Evolutionary conservation across 352 stramenopile species (phyloP).

Genomic region (Phytophthora vignae): DNA sequence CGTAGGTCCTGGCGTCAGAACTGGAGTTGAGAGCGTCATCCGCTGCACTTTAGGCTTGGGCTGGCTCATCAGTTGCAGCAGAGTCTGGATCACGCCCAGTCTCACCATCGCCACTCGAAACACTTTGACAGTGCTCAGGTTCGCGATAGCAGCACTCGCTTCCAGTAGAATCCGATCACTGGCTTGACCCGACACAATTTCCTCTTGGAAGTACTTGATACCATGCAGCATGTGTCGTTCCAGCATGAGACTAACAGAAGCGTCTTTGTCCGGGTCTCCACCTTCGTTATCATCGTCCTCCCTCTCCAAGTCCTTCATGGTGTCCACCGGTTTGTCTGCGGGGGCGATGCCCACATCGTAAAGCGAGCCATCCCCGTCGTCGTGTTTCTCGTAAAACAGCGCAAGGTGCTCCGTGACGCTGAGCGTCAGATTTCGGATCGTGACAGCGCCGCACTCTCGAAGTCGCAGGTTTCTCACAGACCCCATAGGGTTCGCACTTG

Average conservation of each 20-base stretch:
- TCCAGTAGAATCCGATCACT: constrained; percentile 63
- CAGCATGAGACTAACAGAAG: constrained; percentile 43
- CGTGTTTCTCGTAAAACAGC: constrained; percentile 53
- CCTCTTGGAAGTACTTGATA: constrained; percentile 63
- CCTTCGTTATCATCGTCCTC: constrained; percentile 16
- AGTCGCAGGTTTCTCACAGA: constrained; percentile 40
- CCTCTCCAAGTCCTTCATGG: constrained; percentile 13
- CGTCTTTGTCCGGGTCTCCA: not conserved
- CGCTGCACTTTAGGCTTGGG: constrained; percentile 17
- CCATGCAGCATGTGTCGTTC: constrained; percentile 71
- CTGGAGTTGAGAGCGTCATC: constrained; percentile 8
- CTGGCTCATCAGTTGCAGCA: constrained; percentile 50
- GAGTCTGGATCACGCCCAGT: constrained; percentile 56
- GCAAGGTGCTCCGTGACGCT: constrained; percentile 64
- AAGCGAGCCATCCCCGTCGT: constrained; percentile 20
- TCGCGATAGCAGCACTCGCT: constrained; percentile 67
- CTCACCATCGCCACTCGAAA: constrained; percentile 71
- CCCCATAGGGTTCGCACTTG: constrained; percentile 4
- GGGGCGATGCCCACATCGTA: constrained; percentile 4
- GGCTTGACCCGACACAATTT: constrained; percentile 47
- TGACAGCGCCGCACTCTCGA: constrained; percentile 59
- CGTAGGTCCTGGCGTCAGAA: not conserved
- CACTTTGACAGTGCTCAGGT: constrained; percentile 69
- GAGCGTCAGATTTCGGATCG: constrained; percentile 78
- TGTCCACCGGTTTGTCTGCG: constrained; percentile 12